phyloP scores from a whole-genome alignment of 1,139 yeast species.

The Yamadazyma oceani region DNA sequence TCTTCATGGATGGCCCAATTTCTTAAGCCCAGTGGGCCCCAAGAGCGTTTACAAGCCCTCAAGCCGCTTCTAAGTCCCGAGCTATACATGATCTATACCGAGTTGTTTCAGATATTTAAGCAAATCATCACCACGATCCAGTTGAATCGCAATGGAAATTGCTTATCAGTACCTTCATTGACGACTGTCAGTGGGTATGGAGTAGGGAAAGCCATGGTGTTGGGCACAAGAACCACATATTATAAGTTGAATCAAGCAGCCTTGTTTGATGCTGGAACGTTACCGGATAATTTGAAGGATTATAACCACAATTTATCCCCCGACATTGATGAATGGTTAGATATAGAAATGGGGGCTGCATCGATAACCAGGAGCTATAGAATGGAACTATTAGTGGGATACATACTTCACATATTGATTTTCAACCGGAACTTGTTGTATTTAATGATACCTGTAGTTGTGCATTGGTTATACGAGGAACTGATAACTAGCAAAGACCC shows the following conservation, averaged over 20 bases:
- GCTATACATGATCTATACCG: conserved; percentile 28
- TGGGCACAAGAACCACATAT: conserved; percentile 36
- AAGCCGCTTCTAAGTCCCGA: conserved; percentile 28
- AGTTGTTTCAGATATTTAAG: conserved; percentile 31
- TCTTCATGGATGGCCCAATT: conserved; percentile 5
- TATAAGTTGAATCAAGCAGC: conserved; percentile 31
- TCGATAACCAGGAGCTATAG: conserved; percentile 22
- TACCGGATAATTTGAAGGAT: conserved; percentile 23
- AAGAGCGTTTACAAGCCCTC: conserved; percentile 26
- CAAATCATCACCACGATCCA: conserved; percentile 22
- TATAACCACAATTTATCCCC: conserved; percentile 26
- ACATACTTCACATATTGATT: conserved; percentile 33
- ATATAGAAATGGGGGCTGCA: conserved; percentile 25
- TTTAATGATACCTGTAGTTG: conserved; percentile 32
- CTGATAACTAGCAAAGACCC: conserved; percentile 10
- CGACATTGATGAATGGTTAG: conserved; percentile 42
- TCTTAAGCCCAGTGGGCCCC: conserved; percentile 23
- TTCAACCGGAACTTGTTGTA: conserved; percentile 30
- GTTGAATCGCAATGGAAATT: conserved; percentile 1
- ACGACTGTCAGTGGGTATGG: conserved; percentile 29
- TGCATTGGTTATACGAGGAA: conserved; percentile 40
- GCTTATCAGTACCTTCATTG: conserved; percentile 16
- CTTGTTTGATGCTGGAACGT: conserved; percentile 32
- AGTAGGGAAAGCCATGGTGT: conserved; percentile 35
- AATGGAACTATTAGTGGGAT: conserved; percentile 31